Base-by-base conservation (phyloP, 2,329 filamentous ascomycete genomes). In the Colletotrichum gigasporum region DNA sequence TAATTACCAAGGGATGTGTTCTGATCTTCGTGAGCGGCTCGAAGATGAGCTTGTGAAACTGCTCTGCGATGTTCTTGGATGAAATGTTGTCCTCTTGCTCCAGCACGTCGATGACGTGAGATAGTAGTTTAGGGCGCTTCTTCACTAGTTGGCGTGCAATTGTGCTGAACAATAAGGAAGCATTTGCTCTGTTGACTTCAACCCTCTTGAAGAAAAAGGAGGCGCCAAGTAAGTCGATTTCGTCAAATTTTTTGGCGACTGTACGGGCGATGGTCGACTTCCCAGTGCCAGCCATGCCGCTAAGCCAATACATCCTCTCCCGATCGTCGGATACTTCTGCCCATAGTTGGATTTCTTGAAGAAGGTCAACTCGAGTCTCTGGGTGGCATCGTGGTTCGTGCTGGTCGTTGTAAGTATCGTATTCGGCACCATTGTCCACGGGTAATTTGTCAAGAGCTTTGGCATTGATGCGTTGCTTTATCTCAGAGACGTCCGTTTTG, bases 131-230 rank as follows among this genome's bases (percentile, higher is more conserved):
- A 4, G n/a, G 37, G 3, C 35, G 18, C 11, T 61, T 63, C 0
- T 12, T 35, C 1, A 71, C 67, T 5, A 82, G 71, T 42, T 82
- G 75, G 3, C 47, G 50, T 3, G 76, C 73, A n/a, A 83, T 62
- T 0, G 80, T 83, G 2, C 77, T 71, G 32, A 82, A 72, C 20
- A 82, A 71, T 47, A 69, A 67, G n/a, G 39, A 64, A 2, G 75
- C 75, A 39, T 73, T 73, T 2, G 74, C 73, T n/a, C 76, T 70
- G 58, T 78, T 74, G 3, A 53, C 66, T 44, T 76, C 75, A 1
- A 74, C 78, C 54, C 69, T 74, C 35, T 78, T 80, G 69, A 82
- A 83, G 69, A 82, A 82, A 66, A 83, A 83, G 5, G 74, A 77
- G 0, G 75, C 76, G 0, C 67, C 74, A 1, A 80, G 66, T 0